A percentile compares a stretch with the other conserved stretches of the same genome.
Conservation (phyloP, 805 yeast genomes). For the Yarrowia divulgata region DNA sequence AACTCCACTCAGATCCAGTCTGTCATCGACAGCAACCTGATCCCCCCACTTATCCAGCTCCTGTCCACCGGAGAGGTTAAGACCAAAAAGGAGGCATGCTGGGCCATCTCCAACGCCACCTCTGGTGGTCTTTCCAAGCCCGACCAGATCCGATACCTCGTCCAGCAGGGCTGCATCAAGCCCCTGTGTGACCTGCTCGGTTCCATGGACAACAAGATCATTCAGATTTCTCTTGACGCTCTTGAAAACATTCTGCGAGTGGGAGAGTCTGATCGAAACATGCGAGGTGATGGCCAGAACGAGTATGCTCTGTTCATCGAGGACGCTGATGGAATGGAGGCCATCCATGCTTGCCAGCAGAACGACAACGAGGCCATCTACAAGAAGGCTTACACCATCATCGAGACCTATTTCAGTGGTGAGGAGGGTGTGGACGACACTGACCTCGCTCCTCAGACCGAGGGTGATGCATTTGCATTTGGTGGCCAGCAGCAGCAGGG, state of each 20-base stretch:
- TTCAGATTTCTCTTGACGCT: constrained; percentile 95
- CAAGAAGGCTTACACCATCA: constrained; percentile 86
- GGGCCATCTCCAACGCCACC: constrained; percentile 98
- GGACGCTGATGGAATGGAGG: constrained; percentile 98
- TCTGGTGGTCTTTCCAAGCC: constrained; percentile 93
- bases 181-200: constrained; percentile 92
- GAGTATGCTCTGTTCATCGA: constrained; percentile 91
- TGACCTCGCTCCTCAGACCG: constrained; percentile 71
- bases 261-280: constrained; percentile 91
- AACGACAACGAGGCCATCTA: constrained; percentile 92
- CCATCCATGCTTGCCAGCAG: constrained; percentile 89
- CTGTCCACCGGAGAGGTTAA: constrained; percentile 87
- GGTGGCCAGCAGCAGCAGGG: constrained; percentile 71
- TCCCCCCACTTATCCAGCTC: constrained; percentile 86
- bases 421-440: constrained; percentile 74
- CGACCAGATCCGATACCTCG: constrained; percentile 91
- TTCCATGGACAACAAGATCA: constrained; percentile 87
- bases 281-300: constrained; percentile 71
- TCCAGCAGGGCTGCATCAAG: constrained; percentile 93
- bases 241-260: constrained; percentile 90
- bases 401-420: constrained; percentile 88
- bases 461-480: constrained; percentile 87
- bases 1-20: constrained; percentile 95
- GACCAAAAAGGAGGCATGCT: constrained; percentile 98
- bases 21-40: constrained; percentile 90